Percentiles rank a stretch among this genome's conserved stretches.
Conservation (phyloP, 495 filamentous ascomycete genomes). For the Xylaria scruposa region DNA sequence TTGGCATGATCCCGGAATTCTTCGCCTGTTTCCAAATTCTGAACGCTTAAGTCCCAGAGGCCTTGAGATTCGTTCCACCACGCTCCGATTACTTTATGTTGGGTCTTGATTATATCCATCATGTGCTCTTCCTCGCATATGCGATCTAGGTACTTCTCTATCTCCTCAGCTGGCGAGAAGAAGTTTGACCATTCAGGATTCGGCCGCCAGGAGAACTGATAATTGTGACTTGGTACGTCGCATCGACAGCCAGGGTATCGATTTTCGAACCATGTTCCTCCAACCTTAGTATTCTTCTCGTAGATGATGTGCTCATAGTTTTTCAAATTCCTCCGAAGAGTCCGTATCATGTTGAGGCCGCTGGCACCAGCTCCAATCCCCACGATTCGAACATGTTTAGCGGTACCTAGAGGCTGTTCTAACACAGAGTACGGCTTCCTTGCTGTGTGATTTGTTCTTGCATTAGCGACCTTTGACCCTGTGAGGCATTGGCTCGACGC, state of each 20-base stretch:
- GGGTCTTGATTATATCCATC: slow-evolving; percentile 56
- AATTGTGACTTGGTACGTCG: slow-evolving; percentile 62
- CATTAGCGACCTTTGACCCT: slow-evolving; percentile 27
- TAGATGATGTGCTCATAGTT: slow-evolving; percentile 68
- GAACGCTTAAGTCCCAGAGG: slow-evolving; percentile 59
- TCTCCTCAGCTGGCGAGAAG: slow-evolving; percentile 64
- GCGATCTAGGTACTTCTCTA: slow-evolving; percentile 61
- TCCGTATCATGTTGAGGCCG: slow-evolving; percentile 55
- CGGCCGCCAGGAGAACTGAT: slow-evolving; percentile 63
- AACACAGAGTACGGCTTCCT: slow-evolving; percentile 43
- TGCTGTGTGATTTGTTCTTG: slow-evolving; percentile 15
- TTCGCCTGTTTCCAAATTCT: slow-evolving; percentile 52
- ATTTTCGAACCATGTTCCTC: slow-evolving; percentile 67
- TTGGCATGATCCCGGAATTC: slow-evolving; percentile 57
- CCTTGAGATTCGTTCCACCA: slow-evolving; percentile 51
- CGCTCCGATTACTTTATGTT: slow-evolving; percentile 47
- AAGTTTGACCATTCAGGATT: slow-evolving; percentile 65
- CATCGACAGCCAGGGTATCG: slow-evolving; percentile 62
- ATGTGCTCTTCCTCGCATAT: slow-evolving; percentile 63
- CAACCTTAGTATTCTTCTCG: slow-evolving; percentile 77
- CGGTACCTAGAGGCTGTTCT: slow-evolving; percentile 52
- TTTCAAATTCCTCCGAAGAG: slow-evolving; percentile 48
- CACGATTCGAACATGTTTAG: slow-evolving; percentile 54
- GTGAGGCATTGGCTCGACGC: slow-evolving; percentile 20
- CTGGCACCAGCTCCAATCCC: slow-evolving; percentile 58